Evolutionary conservation across 78 protist genomes (phyloP).

Genomic region (Dictyostelium firmibasis): DNA sequence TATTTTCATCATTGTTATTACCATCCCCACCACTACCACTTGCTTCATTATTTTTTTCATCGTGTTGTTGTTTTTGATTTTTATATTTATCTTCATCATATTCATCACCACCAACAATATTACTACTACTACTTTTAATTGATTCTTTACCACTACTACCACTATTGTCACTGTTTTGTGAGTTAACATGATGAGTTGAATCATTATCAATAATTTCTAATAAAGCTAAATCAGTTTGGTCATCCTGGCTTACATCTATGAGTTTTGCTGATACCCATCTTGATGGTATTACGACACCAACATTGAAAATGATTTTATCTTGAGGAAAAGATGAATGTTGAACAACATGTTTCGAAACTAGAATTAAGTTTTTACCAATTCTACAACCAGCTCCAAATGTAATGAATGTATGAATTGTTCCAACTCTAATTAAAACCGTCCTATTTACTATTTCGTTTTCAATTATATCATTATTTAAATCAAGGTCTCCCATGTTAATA

Average conservation of each 20-base stretch:
- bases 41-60: not conserved
- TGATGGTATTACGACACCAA: not conserved
- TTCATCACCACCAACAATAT: no score
- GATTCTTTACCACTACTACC: not conserved
- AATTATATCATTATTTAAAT: not conserved
- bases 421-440: constrained; percentile 1
- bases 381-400: not conserved
- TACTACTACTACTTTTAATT: not conserved
- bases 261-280: not conserved
- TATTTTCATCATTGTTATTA: not conserved
- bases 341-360: not conserved
- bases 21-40: not conserved
- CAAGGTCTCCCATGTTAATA: not conserved
- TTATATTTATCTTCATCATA: not conserved
- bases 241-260: not conserved
- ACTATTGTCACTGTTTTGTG: not conserved
- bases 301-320: not conserved
- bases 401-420: not conserved
- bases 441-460: not conserved
- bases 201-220: not conserved
- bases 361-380: not conserved
- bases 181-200: not conserved
- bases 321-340: not conserved
- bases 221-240: not conserved
- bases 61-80: not conserved